A percentile compares a stretch with the other conserved stretches of the same genome.
phyloP scores from a whole-genome alignment of 371 early-diverging fungal genomes.

The Mycotypha africana region DNA sequence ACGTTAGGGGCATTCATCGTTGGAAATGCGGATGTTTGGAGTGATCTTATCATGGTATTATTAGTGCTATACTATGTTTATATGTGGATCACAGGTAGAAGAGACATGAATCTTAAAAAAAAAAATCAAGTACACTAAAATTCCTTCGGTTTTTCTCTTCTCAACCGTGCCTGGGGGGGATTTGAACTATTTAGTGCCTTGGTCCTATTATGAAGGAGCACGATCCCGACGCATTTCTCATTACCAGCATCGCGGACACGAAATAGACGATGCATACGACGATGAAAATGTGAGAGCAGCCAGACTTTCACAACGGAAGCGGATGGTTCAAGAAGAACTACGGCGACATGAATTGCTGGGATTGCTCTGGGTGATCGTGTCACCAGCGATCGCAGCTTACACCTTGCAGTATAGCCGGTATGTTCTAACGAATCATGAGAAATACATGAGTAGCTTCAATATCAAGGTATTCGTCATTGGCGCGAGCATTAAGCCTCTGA shows the following conservation, averaged over 20 bases:
- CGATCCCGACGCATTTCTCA: no score
- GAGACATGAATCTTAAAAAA: no score
- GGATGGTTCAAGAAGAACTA: slow-evolving; percentile 40
- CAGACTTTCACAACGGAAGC: no score
- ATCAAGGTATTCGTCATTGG: slow-evolving; percentile 56
- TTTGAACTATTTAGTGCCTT: slow-evolving; percentile 50
- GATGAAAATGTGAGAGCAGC: no score
- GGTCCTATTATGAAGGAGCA: slow-evolving; percentile 62
- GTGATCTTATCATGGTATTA: slow-evolving; percentile 57
- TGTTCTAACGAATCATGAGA: slow-evolving; percentile 48
- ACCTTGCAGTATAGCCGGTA: slow-evolving; percentile 49
- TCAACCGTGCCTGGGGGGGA: no score
- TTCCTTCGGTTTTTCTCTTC: no score
- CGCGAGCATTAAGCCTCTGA: slow-evolving; percentile 51
- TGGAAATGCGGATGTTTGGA: slow-evolving; percentile 62
- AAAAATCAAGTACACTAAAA: no score
- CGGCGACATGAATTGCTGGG: slow-evolving; percentile 53
- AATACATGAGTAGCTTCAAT: slow-evolving; percentile 54
- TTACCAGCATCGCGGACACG: no score
- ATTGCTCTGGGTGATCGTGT: slow-evolving; percentile 44
- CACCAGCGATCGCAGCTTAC: slow-evolving; percentile 57
- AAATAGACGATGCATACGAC: no score
- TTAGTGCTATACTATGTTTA: slow-evolving; percentile 62
- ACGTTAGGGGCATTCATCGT: slow-evolving; percentile 58
- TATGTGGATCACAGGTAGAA: slow-evolving; percentile 63